phyloP scores from a whole-genome alignment of 2,329 filamentous ascomycete genomes.

The Colletotrichum kahawae region DNA sequence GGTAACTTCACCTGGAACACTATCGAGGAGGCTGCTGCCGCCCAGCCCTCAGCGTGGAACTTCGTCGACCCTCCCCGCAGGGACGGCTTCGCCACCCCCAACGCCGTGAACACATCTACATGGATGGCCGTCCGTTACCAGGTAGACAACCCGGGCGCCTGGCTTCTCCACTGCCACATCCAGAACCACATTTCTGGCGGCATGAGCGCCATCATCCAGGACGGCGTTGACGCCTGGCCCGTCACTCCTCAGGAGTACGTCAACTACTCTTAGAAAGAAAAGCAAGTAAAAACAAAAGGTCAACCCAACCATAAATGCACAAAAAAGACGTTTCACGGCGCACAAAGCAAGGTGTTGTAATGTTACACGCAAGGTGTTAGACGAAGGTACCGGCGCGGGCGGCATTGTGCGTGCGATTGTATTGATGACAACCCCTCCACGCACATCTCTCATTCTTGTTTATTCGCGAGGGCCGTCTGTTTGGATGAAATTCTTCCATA shows the following conservation, averaged over 20 bases:
- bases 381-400: neutral
- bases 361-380: neutral
- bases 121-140: conserved; percentile 61
- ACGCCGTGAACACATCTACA: conserved; percentile 31
- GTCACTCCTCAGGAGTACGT: conserved; percentile 42
- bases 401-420: conserved; percentile 4
- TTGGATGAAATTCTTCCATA: neutral
- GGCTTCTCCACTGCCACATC: conserved; percentile 63
- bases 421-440: neutral
- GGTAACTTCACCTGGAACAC: conserved; percentile 57
- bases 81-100: conserved; percentile 50
- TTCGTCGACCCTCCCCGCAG: conserved; percentile 57
- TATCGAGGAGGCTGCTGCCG: conserved; percentile 55
- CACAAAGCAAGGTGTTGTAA: neutral
- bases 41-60: conserved; percentile 59
- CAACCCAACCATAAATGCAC: neutral
- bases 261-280: neutral
- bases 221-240: conserved; percentile 50
- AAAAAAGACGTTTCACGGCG: neutral
- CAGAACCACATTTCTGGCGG: conserved; percentile 58
- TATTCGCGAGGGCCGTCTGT: neutral
- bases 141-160: conserved; percentile 56
- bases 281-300: no score
- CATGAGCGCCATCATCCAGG: conserved; percentile 58
- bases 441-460: neutral